Base-by-base conservation (phyloP, 2,329 filamentous ascomycete species). In the Clathrospora elynae region DNA sequence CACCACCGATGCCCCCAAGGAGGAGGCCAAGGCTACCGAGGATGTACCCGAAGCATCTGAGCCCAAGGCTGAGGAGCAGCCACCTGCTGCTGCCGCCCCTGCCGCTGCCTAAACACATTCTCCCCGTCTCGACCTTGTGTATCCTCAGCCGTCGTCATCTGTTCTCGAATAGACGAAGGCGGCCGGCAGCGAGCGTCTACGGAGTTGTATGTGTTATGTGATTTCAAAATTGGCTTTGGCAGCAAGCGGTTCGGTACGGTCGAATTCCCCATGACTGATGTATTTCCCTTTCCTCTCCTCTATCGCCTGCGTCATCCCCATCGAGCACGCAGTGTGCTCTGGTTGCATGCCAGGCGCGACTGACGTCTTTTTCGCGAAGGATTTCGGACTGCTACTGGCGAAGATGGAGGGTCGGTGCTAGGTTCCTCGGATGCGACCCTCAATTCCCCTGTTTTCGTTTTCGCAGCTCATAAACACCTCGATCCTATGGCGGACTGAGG, bases 1-100 rank as follows among this genome's bases (percentile, higher is more conserved):
- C 55, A 78, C 77, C 49, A 71, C 72, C 46, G 65, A 70, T 49
- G 78, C 81, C 47, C 77, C 81, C 62, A 84, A 86, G 78, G 84
- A 88, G 68, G 79, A 82, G 55, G 73, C 79, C 47, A 79, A 79
- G 71, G 61, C 78, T 54, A 74, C 77, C 46, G 75, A 72, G 40
- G 59, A 62, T 44, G 78, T 78, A 67, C 65, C 78, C 51, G 76
- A 67, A 32, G 49, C 70, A 40, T 49, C 66, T 14, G 58, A 62
- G 58, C 50, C 57, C 37, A 59, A 59, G 56, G 44, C 58, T 26
- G 65, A 69, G 52, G 66, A 66, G 57, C 39, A 51, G 42, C 50
- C 53, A 36, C 53, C 64, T 34, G 62, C 65, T 51, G 59, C 59
- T 23, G 57, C 64, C 34, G 45, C 57, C 28, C 51, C 66, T 47